phyloP scores from a whole-genome alignment of 2,329 filamentous ascomycete species.

The Gyromitra esculenta region DNA sequence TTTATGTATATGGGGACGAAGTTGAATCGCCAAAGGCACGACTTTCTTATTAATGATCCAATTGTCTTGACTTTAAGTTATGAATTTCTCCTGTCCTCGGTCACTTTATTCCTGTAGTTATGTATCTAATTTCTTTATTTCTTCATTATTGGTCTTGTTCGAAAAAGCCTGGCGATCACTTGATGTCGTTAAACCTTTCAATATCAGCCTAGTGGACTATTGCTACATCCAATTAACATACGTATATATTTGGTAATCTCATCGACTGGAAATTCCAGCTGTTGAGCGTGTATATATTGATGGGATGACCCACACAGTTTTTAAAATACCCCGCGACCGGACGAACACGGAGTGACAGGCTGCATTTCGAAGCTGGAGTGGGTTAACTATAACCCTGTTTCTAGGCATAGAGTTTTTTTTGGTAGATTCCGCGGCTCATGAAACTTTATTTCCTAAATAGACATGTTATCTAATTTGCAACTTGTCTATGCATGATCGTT shows the following conservation, averaged over 20 bases:
- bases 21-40: not conserved
- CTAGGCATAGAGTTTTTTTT: too few relatives aligned
- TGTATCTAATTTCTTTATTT: slow-evolving; percentile 8
- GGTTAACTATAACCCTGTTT: too few relatives aligned
- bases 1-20: not conserved
- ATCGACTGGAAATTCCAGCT: not conserved
- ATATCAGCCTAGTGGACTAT: not conserved
- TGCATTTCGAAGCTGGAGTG: too few relatives aligned
- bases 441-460: too few relatives aligned
- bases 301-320: too few relatives aligned
- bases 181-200: not conserved
- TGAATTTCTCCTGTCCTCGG: slow-evolving; percentile 25
- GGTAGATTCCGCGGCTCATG: too few relatives aligned
- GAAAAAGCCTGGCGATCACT: not conserved
- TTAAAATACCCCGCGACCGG: too few relatives aligned
- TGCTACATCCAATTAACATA: not conserved
- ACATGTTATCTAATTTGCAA: too few relatives aligned
- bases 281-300: not conserved
- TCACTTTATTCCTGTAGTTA: slow-evolving; percentile 29
- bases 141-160: slow-evolving; percentile 1
- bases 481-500: too few relatives aligned
- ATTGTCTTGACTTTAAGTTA: slow-evolving; percentile 18
- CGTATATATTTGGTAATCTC: not conserved
- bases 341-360: too few relatives aligned
- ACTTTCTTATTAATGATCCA: slow-evolving; percentile 33